phyloP scores from a whole-genome alignment of 108 stramenopile genomes.

The Nitzschia inconspicua region DNA sequence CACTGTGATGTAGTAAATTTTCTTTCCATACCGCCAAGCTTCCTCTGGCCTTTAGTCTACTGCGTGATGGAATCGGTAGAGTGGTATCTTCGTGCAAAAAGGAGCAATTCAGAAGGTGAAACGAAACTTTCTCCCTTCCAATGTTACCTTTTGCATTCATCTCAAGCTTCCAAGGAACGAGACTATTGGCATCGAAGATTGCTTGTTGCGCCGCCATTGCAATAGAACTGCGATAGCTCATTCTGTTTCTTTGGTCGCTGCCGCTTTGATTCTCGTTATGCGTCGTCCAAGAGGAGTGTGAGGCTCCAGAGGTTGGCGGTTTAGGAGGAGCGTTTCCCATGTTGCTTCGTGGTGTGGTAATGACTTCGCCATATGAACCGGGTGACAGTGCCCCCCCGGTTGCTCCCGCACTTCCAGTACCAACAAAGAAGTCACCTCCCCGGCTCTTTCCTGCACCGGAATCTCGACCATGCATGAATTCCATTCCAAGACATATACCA shows the following conservation, averaged over 20 bases:
- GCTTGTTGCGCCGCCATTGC: neutral
- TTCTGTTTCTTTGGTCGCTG: slow-evolving; percentile 5
- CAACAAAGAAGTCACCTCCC: neutral
- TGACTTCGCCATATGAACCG: neutral
- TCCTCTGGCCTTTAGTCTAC: slow-evolving; percentile 54
- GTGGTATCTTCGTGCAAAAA: slow-evolving; percentile 47
- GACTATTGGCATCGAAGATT: slow-evolving; percentile 69
- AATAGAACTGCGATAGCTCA: neutral
- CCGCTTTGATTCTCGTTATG: slow-evolving; percentile 11
- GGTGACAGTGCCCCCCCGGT: neutral
- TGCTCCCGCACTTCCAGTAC: neutral
- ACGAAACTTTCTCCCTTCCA: slow-evolving; percentile 51
- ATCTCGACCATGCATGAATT: slow-evolving; percentile 78
- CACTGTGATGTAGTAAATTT: slow-evolving; percentile 7
- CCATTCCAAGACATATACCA: slow-evolving; percentile 72
- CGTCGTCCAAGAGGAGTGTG: slow-evolving; percentile 74
- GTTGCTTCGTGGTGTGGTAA: neutral
- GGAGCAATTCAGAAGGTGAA: slow-evolving; percentile 55
- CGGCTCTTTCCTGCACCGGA: slow-evolving; percentile 40
- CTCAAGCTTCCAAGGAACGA: slow-evolving; percentile 78
- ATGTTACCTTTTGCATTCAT: slow-evolving; percentile 62
- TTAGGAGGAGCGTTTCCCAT: too few species aligned
- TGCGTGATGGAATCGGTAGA: slow-evolving; percentile 24
- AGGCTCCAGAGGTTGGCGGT: slow-evolving; percentile 15
- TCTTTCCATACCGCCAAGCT: slow-evolving; percentile 74